Conservation (phyloP, 2,329 filamentous ascomycete genomes). For the Bipolaris cookei region DNA sequence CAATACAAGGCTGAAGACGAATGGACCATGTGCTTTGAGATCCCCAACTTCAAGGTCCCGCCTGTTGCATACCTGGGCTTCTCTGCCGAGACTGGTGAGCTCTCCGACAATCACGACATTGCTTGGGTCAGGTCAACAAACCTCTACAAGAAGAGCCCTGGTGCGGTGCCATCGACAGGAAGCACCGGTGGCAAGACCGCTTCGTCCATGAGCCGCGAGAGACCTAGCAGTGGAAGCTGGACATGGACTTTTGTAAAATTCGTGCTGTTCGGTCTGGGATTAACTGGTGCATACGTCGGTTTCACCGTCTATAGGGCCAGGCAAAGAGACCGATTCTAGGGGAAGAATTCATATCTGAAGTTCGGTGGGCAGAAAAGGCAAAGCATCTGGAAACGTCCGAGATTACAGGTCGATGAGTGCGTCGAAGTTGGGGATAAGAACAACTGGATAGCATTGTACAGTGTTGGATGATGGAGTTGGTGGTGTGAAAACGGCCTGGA, state of each 20-base stretch:
- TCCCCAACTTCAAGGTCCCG: conserved; percentile 74
- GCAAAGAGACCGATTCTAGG: conserved; percentile 55
- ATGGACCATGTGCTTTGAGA: conserved; percentile 89
- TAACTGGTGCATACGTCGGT: conserved; percentile 80
- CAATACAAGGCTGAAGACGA: conserved; percentile 91
- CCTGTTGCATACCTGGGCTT: conserved; percentile 69
- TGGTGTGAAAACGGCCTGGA: conserved; percentile 12
- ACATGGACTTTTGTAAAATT: conserved; percentile 81
- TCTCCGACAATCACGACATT: conserved; percentile 98
- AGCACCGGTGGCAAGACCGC: conserved; percentile 18
- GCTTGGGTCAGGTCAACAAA: conserved; percentile 86
- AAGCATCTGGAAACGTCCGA: conserved; percentile 2
- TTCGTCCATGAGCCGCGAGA: conserved; percentile 50
- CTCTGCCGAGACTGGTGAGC: conserved; percentile 89
- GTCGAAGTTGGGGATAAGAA: conserved; percentile 13
- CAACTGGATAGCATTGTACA: conserved; percentile 27
- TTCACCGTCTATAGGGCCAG: conserved; percentile 81
- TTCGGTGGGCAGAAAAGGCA: conserved; percentile 7
- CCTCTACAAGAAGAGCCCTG: conserved; percentile 69
- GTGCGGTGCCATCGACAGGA: conserved; percentile 14
- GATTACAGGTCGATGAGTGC: conserved; percentile 9
- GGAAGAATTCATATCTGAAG: conserved; percentile 13
- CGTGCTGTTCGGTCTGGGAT: conserved; percentile 72
- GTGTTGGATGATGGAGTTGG: conserved; percentile 23
- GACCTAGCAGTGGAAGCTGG: conserved; percentile 63